Evolutionary conservation across 495 filamentous ascomycete species (phyloP).

Genomic region (Penicillium silybi): DNA sequence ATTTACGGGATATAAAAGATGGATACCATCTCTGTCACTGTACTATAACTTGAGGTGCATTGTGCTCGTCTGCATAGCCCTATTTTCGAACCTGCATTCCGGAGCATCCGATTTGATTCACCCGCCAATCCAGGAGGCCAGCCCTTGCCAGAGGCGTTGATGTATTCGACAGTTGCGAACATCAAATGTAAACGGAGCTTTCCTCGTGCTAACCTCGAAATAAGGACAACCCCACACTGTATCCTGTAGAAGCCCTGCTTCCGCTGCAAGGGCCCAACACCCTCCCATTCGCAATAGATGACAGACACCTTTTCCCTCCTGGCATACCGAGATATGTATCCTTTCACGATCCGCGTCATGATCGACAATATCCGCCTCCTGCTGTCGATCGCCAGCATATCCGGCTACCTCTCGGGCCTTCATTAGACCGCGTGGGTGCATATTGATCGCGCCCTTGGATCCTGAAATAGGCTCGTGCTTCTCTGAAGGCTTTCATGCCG

Average conservation of each 20-base stretch:
- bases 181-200: neutral
- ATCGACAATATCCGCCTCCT: constrained; percentile 3
- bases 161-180: neutral
- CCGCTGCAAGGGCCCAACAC: constrained; percentile 9
- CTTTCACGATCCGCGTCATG: neutral
- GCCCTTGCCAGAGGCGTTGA: neutral
- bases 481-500: neutral
- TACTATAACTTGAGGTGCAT: neutral
- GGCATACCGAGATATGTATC: neutral
- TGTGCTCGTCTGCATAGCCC: neutral
- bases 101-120: neutral
- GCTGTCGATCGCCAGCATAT: neutral
- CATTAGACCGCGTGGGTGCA: neutral
- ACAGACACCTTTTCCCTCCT: neutral
- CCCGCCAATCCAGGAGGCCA: constrained; percentile 1
- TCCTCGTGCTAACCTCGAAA: neutral
- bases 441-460: constrained; percentile 5
- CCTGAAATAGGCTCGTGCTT: neutral
- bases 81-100: constrained; percentile 11
- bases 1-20: constrained; percentile 5
- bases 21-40: neutral
- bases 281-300: neutral
- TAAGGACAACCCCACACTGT: neutral
- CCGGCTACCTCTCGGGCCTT: neutral
- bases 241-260: neutral